These are phyloP conservation scores for Kappamyces sp. DNA, from an alignment of 192 early-diverging fungal genomes.

Conservation along the genomic window DNA sequence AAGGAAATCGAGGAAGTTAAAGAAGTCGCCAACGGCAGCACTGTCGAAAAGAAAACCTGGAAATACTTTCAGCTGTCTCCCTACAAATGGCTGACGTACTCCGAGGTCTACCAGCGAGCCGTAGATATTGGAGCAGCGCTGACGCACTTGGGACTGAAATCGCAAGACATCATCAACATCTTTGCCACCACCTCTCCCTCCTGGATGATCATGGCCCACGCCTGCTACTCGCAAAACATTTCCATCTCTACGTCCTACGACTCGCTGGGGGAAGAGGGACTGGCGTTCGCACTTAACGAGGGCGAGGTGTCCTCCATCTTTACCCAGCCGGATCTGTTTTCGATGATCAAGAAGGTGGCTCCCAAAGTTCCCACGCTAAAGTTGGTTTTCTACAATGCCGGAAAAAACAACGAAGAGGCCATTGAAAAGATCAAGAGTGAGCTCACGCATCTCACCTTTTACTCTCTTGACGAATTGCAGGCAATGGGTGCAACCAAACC, in stretches of 20 bases:
- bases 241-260: conserved; percentile 72
- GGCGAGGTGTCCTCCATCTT: conserved; percentile 64
- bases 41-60: conserved; percentile 68
- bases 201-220: conserved; percentile 61
- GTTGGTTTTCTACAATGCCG: conserved; percentile 61
- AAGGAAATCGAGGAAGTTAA: conserved; percentile 68
- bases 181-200: conserved; percentile 28
- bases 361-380: conserved; percentile 54
- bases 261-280: conserved; percentile 78
- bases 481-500: conserved; percentile 59
- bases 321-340: conserved; percentile 67
- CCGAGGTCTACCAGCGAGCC: conserved; percentile 46
- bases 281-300: conserved; percentile 79
- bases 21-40: conserved; percentile 54
- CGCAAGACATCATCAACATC: conserved; percentile 37
- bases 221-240: conserved; percentile 59
- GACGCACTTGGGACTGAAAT: conserved; percentile 50
- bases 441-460: conserved; percentile 29
- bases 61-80: conserved; percentile 69
- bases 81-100: conserved; percentile 76
- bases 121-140: conserved; percentile 66
- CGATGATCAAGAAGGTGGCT: conserved; percentile 55
- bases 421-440: neutral
- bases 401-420: conserved; percentile 38
- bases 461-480: conserved; percentile 62